phyloP scores from a whole-genome alignment of 2,329 filamentous ascomycete species.

The Colletotrichum cuscutae region DNA sequence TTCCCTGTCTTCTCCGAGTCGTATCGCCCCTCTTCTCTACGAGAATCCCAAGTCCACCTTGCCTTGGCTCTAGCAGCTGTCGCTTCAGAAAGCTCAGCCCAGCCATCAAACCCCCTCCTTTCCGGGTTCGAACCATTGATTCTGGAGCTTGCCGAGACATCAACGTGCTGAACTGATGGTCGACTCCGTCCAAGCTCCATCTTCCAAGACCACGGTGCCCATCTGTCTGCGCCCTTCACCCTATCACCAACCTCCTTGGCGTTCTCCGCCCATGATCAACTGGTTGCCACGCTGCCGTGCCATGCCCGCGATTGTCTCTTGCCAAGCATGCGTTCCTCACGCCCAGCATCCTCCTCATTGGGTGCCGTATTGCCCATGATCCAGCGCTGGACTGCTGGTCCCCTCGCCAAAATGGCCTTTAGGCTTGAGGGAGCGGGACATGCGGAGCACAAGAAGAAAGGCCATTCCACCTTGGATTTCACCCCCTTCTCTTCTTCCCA shows the following conservation, averaged over 20 bases:
- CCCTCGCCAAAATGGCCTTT: conserved; percentile 23
- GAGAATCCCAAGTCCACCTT: conserved; percentile 5
- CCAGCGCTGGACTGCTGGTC: not conserved
- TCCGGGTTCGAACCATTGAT: not conserved
- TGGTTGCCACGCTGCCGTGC: conserved; percentile 34
- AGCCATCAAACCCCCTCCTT: not conserved
- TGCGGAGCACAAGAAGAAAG: conserved; percentile 34
- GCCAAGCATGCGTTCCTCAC: conserved; percentile 31
- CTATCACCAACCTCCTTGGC: conserved; percentile 30
- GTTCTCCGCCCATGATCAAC: conserved; percentile 32
- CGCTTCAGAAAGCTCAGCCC: conserved; percentile 10
- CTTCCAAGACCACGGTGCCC: not conserved
- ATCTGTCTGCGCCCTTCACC: not conserved
- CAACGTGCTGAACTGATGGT: not conserved
- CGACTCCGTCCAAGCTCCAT: conserved; percentile 21
- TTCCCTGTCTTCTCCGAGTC: conserved; percentile 22
- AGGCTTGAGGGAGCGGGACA: conserved; percentile 21
- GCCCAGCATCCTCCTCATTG: conserved; percentile 26
- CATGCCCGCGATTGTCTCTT: conserved; percentile 33
- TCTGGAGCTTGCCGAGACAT: conserved; percentile 27
- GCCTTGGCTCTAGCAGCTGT: conserved; percentile 22
- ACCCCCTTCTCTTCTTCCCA: not conserved
- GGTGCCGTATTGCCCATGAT: conserved; percentile 21
- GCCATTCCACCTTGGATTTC: conserved; percentile 26
- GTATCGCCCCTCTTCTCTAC: conserved; percentile 20